Conservation (phyloP, 257 asterid species). For the Przewalskia tangutica region DNA sequence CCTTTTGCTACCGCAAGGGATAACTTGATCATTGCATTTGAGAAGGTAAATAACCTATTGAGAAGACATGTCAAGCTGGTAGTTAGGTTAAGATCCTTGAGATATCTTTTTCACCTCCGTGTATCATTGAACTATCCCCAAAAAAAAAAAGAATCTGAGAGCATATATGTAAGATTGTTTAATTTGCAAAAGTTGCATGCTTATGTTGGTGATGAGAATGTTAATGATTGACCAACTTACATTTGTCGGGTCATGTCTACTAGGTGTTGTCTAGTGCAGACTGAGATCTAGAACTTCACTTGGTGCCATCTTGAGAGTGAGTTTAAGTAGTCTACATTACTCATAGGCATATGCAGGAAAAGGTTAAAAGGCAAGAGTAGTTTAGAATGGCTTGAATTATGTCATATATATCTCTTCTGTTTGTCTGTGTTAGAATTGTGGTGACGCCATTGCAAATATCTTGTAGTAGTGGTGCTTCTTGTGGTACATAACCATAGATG, state of each 20-base stretch:
- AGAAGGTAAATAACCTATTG: conserved; percentile 53
- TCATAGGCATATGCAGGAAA: neutral
- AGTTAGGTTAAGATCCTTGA: neutral
- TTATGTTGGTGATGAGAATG: neutral
- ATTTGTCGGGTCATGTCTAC: neutral
- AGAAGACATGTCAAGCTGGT: neutral
- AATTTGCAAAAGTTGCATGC: neutral
- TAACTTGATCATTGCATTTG: conserved; percentile 85
- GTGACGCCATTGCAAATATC: neutral
- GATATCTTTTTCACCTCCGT: neutral
- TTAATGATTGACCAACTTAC: neutral
- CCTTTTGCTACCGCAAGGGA: conserved; percentile 88
- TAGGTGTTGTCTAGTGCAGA: neutral
- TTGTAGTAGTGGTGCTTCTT: neutral
- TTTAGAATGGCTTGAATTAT: neutral
- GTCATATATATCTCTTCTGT: neutral
- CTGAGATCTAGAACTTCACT: neutral
- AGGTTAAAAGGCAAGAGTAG: neutral
- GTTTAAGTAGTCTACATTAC: neutral
- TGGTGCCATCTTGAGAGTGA: neutral
- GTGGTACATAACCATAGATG: neutral
- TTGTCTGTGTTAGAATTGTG: neutral
- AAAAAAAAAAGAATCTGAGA: too few species aligned
- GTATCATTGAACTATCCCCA: neutral
- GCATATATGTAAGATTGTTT: too few species aligned